These are phyloP conservation scores for Pleurostoma richardsiae DNA, from an alignment of 2,329 filamentous ascomycete genomes.

Conservation along the genomic window DNA sequence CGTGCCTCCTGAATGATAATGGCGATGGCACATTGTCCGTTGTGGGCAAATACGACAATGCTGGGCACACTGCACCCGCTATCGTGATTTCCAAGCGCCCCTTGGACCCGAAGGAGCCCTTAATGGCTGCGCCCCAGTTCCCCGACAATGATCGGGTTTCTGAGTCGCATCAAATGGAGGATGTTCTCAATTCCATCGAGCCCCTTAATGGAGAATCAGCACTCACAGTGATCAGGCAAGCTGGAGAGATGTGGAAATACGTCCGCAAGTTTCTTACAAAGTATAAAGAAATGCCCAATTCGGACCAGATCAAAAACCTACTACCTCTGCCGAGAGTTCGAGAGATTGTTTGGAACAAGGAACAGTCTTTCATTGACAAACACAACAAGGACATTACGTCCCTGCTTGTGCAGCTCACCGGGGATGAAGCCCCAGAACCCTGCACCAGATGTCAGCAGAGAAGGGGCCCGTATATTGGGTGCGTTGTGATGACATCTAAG, in stretches of 20 bases:
- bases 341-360: slow-evolving; percentile 20
- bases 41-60: slow-evolving; percentile 7
- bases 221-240: neutral
- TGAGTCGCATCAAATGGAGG: no score
- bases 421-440: slow-evolving; percentile 15
- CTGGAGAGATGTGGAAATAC: slow-evolving; percentile 18
- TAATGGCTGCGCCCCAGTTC: slow-evolving; percentile 2
- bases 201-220: no score
- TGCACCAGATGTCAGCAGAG: slow-evolving; percentile 17
- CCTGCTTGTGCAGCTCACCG: slow-evolving; percentile 23
- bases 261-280: slow-evolving; percentile 15
- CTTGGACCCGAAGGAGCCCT: slow-evolving; percentile 6
- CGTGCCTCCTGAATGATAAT: slow-evolving; percentile 18
- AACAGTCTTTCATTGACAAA: slow-evolving; percentile 13
- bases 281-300: slow-evolving; percentile 5
- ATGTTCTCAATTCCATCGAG: no score
- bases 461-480: slow-evolving; percentile 21
- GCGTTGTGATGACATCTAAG: slow-evolving; percentile 12
- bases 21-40: slow-evolving; percentile 20
- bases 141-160: neutral
- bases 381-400: slow-evolving; percentile 19
- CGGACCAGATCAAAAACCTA: slow-evolving; percentile 15
- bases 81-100: slow-evolving; percentile 14
- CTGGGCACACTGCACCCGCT: slow-evolving; percentile 3
- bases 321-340: slow-evolving; percentile 18